These are phyloP conservation scores for Coniochaeta ligniaria DNA, from an alignment of 2,329 filamentous ascomycete species.

Conservation along the genomic window DNA sequence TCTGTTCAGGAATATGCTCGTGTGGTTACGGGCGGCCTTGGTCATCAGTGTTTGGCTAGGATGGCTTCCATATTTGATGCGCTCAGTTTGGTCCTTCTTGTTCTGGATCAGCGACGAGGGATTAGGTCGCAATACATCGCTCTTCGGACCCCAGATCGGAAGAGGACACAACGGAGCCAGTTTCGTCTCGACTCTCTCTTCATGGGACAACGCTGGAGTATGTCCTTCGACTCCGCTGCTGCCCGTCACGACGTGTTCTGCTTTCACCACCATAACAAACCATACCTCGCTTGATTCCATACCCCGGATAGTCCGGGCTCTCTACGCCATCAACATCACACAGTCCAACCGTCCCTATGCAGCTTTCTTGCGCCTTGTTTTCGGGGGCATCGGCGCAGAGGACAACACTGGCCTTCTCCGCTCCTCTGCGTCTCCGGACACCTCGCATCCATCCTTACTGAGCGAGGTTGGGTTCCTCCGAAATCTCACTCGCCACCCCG, in stretches of 20 bases:
- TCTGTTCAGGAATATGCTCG: conserved; percentile 60
- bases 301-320: conserved; percentile 14
- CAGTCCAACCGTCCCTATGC: conserved; percentile 24
- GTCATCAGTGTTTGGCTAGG: conserved; percentile 85
- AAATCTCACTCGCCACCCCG: conserved; percentile 60
- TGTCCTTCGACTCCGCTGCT: conserved; percentile 33
- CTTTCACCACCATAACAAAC: conserved; percentile 25
- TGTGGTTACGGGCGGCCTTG: conserved; percentile 71
- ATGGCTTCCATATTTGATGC: conserved; percentile 83
- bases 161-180: not conserved
- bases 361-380: conserved; percentile 20
- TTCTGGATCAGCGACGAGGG: conserved; percentile 91
- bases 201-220: conserved; percentile 2
- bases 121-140: conserved; percentile 25
- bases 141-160: conserved; percentile 1
- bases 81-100: conserved; percentile 84
- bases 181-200: not conserved
- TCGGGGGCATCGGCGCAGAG: conserved; percentile 16
- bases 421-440: conserved; percentile 10
- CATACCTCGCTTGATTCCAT: conserved; percentile 24
- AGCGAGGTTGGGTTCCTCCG: conserved; percentile 50
- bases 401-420: conserved; percentile 10
- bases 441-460: conserved; percentile 35
- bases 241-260: conserved; percentile 28
- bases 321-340: conserved; percentile 23